Evolutionary conservation across 2,329 filamentous ascomycete genomes (phyloP).

Genomic region (Aspergillus chevalieri): DNA sequence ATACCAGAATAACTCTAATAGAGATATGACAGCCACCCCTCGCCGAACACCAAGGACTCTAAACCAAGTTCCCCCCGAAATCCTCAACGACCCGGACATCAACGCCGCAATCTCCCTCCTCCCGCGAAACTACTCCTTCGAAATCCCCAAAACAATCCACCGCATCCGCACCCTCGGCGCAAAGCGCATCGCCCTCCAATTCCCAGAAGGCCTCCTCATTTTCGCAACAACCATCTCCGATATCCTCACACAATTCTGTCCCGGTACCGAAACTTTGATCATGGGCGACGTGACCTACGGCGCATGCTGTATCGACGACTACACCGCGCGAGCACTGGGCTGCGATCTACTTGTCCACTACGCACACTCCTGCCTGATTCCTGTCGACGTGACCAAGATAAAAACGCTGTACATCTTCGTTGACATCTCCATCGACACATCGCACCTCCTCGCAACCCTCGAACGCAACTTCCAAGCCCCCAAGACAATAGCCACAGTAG

Average conservation of each 20-base stretch:
- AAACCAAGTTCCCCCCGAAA: slow-evolving; percentile 84
- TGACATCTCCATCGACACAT: slow-evolving; percentile 89
- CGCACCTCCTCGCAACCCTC: slow-evolving; percentile 78
- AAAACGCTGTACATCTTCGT: slow-evolving; percentile 98
- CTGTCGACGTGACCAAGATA: slow-evolving; percentile 92
- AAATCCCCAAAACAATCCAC: slow-evolving; percentile 97
- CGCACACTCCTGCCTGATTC: slow-evolving; percentile 92
- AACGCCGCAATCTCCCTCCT: slow-evolving; percentile 81
- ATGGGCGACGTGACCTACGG: slow-evolving; percentile 99
- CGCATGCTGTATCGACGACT: slow-evolving; percentile 97
- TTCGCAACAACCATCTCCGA: slow-evolving; percentile 98
- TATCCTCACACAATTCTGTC: slow-evolving; percentile 90
- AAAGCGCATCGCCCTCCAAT: slow-evolving; percentile 85
- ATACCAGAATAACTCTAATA: background rate
- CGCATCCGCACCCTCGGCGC: slow-evolving; percentile 74
- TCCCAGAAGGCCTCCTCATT: slow-evolving; percentile 88
- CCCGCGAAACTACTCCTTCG: slow-evolving; percentile 95
- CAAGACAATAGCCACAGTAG: slow-evolving; percentile 86
- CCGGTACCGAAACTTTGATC: slow-evolving; percentile 84
- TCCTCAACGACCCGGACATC: slow-evolving; percentile 76
- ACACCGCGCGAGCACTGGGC: slow-evolving; percentile 85
- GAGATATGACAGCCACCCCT: slow-evolving; percentile 54
- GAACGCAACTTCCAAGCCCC: slow-evolving; percentile 79
- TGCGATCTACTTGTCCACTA: slow-evolving; percentile 96
- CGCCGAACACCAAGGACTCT: slow-evolving; percentile 71